Evolutionary conservation across 805 yeast species (phyloP).

Genomic region (Monosporozyma servazzii): DNA sequence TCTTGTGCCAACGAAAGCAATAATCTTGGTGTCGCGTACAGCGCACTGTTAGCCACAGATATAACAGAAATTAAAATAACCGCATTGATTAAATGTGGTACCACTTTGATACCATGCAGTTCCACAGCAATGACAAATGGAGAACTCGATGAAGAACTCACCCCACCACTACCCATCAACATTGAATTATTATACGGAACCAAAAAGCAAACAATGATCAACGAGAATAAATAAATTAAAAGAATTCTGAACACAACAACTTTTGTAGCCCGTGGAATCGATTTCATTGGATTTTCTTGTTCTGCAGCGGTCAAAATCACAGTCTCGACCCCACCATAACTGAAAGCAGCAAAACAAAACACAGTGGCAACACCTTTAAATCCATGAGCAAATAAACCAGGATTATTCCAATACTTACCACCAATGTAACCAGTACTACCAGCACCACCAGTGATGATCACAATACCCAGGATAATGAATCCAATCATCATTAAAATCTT

Average conservation of each 20-base stretch:
- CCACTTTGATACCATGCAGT: slow-evolving; percentile 34
- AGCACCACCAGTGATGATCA: slow-evolving; percentile 39
- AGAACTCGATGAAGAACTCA: slow-evolving; percentile 24
- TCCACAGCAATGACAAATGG: slow-evolving; percentile 43
- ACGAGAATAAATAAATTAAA: slow-evolving; percentile 47
- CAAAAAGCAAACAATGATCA: slow-evolving; percentile 50
- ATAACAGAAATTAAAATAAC: slow-evolving; percentile 50
- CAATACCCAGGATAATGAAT: slow-evolving; percentile 43
- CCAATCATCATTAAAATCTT: slow-evolving; percentile 38
- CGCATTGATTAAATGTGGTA: slow-evolving; percentile 47
- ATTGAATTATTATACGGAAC: slow-evolving; percentile 55
- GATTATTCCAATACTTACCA: slow-evolving; percentile 38
- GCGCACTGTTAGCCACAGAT: slow-evolving; percentile 54
- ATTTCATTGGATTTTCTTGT: slow-evolving; percentile 39
- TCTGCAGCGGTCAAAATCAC: slow-evolving; percentile 68
- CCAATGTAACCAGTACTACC: slow-evolving; percentile 35
- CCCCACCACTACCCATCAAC: slow-evolving; percentile 40
- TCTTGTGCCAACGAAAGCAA: slow-evolving; percentile 43
- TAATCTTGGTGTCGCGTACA: slow-evolving; percentile 51
- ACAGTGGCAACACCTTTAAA: slow-evolving; percentile 57
- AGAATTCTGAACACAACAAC: slow-evolving; percentile 51
- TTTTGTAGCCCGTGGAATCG: slow-evolving; percentile 52
- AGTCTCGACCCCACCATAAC: slow-evolving; percentile 63
- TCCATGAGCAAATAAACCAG: slow-evolving; percentile 46
- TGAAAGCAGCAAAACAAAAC: slow-evolving; percentile 63